Percentiles rank a stretch among this genome's conserved stretches.
Conservation (phyloP, 805 yeast genomes). For the Blastobotrys attinorum region DNA sequence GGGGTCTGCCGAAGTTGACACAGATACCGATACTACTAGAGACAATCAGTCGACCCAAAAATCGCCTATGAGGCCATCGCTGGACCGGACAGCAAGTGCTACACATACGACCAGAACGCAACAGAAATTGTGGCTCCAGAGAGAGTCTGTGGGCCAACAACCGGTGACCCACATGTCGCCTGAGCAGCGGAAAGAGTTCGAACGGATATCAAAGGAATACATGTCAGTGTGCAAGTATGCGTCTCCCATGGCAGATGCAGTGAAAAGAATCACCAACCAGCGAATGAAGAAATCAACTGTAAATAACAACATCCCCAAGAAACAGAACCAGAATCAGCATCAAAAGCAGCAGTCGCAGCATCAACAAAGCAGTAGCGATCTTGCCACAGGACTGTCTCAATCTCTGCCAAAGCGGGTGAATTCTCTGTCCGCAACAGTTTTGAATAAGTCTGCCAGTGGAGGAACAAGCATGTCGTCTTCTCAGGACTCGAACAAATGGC, state of each 20-base stretch:
- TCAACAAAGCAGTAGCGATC: constrained; percentile 1
- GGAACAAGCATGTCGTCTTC: too few relatives aligned
- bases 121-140: constrained; percentile 69
- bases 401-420: constrained; percentile 12
- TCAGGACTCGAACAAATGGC: constrained; percentile 4
- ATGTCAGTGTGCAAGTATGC: constrained; percentile 57
- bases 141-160: constrained; percentile 17
- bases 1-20: too few relatives aligned
- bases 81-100: background rate
- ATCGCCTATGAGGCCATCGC: background rate
- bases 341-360: too few relatives aligned
- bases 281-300: constrained; percentile 15
- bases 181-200: constrained; percentile 51
- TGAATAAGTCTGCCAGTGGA: too few relatives aligned
- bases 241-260: constrained; percentile 62
- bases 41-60: too few relatives aligned
- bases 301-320: constrained; percentile 1
- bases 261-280: constrained; percentile 38
- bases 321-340: background rate
- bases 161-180: constrained; percentile 8
- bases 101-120: constrained; percentile 51
- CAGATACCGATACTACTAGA: too few relatives aligned
- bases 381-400: constrained; percentile 11
- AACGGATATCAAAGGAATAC: constrained; percentile 67
- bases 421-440: constrained; percentile 16